A percentile compares a stretch with the other conserved stretches of the same genome.
Evolutionary conservation across 1,284 basidiomycete species (phyloP).

Genomic region (Ceratobasidium sp.): DNA sequence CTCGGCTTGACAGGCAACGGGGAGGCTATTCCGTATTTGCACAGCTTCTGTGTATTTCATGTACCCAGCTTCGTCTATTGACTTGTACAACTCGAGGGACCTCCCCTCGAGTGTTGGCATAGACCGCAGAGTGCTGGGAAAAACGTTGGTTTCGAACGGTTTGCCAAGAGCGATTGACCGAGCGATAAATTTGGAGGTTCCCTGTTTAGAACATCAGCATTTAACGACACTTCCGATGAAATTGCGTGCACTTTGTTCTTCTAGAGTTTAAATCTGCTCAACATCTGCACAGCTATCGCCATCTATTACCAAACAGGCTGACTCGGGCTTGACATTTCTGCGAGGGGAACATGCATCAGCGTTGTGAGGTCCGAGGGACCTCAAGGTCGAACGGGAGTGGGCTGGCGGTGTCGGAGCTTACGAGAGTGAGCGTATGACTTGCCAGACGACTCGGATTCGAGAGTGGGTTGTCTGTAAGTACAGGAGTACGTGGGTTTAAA

Average conservation of each 20-base stretch:
- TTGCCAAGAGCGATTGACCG: neutral
- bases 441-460: too few relatives aligned
- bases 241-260: neutral
- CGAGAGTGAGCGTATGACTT: too few relatives aligned
- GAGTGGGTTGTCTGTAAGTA: too few relatives aligned
- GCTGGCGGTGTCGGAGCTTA: too few relatives aligned
- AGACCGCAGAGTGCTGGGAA: neutral
- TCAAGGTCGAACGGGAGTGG: too few relatives aligned
- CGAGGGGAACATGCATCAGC: too few relatives aligned
- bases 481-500: too few relatives aligned
- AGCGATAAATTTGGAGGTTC: slow-evolving; percentile 15
- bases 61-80: neutral
- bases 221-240: neutral
- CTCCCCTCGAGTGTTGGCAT: slow-evolving; percentile 1
- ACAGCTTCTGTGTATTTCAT: neutral
- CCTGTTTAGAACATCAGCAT: neutral
- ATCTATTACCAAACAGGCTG: slow-evolving; percentile 8
- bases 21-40: too few relatives aligned
- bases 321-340: neutral
- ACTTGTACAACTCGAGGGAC: neutral
- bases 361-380: too few relatives aligned
- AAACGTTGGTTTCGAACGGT: neutral
- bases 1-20: too few relatives aligned
- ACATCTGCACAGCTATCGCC: neutral
- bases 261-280: neutral